These are phyloP conservation scores for Suillus weaverae DNA, from an alignment of 768 basidiomycete species.

Conservation along the genomic window DNA sequence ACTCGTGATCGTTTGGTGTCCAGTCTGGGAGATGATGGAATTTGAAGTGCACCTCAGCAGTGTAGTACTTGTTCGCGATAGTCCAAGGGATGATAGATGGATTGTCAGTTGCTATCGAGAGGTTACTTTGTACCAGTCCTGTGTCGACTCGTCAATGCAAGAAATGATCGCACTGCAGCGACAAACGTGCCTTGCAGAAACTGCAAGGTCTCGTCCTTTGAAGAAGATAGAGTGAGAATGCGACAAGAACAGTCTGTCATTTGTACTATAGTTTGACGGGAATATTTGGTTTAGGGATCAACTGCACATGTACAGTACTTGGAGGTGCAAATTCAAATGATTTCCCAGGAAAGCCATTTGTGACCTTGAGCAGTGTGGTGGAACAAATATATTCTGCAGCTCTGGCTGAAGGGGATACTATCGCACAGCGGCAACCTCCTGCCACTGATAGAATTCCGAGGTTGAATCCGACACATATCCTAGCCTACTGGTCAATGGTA, in stretches of 20 bases:
- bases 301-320: background rate
- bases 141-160: constrained; percentile 18
- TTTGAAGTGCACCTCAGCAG: constrained; percentile 71
- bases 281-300: background rate
- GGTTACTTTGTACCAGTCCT: constrained; percentile 24
- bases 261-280: background rate
- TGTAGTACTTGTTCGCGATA: constrained; percentile 80
- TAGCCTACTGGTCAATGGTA: too few species aligned
- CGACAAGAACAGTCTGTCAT: constrained; percentile 2
- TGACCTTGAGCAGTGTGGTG: too few species aligned
- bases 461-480: too few species aligned
- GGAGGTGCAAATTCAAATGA: too few species aligned
- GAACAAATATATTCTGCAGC: too few species aligned
- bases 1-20: constrained; percentile 38
- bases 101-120: constrained; percentile 15
- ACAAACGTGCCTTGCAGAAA: constrained; percentile 6
- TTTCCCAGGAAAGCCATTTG: too few species aligned
- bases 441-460: too few species aligned
- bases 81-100: constrained; percentile 59
- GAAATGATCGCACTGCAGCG: background rate
- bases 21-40: constrained; percentile 47
- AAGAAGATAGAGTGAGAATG: constrained; percentile 17
- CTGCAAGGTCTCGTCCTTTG: constrained; percentile 19
- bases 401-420: too few species aligned
- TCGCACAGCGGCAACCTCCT: too few species aligned